Evolutionary conservation across 225 moss, liverwort and hornwort species (phyloP).

Genomic region (Polytrichum formosum): DNA sequence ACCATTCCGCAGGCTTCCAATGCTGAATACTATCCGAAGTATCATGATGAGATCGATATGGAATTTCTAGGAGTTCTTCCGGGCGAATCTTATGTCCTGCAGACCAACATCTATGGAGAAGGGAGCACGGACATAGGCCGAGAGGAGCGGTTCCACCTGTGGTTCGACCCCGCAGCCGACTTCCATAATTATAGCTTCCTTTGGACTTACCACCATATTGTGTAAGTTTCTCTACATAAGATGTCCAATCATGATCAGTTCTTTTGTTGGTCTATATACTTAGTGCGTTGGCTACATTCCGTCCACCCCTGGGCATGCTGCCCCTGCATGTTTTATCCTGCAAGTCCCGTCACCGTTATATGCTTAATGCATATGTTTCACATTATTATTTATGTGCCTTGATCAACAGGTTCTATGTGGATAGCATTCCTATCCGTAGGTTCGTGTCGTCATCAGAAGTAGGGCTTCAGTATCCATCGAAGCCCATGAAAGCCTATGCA

Average conservation of each 20-base stretch:
- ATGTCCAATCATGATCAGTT: neutral
- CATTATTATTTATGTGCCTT: too few relatives aligned
- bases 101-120: conserved; percentile 86
- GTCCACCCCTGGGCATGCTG: too few relatives aligned
- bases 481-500: conserved; percentile 71
- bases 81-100: conserved; percentile 68
- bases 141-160: conserved; percentile 84
- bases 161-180: conserved; percentile 82
- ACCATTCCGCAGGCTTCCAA: conserved; percentile 62
- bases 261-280: neutral
- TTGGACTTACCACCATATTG: conserved; percentile 86
- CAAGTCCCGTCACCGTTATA: too few relatives aligned
- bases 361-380: too few relatives aligned
- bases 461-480: conserved; percentile 72
- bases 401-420: conserved; percentile 73
- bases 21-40: conserved; percentile 54
- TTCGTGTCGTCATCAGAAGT: conserved; percentile 44
- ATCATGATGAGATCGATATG: conserved; percentile 90
- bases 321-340: too few relatives aligned
- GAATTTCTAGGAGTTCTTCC: conserved; percentile 79
- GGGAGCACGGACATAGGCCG: conserved; percentile 77
- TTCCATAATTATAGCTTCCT: conserved; percentile 89
- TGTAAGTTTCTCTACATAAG: conserved; percentile 49
- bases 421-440: conserved; percentile 80
- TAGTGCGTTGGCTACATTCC: too few relatives aligned